Base-by-base conservation (phyloP, 768 basidiomycete species). In the Leucocoprinus leucothites region DNA sequence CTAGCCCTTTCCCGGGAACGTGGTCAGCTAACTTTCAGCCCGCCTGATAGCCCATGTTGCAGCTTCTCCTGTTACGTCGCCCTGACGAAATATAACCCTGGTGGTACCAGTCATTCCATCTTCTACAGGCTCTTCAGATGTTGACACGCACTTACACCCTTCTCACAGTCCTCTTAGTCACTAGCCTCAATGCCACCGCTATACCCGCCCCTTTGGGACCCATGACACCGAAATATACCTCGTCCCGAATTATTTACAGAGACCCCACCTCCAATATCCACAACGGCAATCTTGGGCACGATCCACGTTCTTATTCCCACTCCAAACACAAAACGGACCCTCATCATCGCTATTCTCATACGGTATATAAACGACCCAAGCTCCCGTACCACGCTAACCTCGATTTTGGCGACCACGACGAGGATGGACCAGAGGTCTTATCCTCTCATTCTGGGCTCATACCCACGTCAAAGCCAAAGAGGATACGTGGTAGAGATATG, bases 141-240 rank as follows among this genome's bases (percentile, higher is more conserved):
- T 41, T 41, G 9, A 9, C 22, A 16, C 31, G 24, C 25, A 6
- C 9, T n/a, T 31, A 19, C n/a, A 28, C 16, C 21, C 40, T 8
- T 51, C 49, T 51, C 19, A 19, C 18, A 38, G 35, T 42, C 21
- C 36, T 21, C 18, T 38, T 25, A 9, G 49, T 21, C n/a, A 11
- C 36, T 26, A 22, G 35, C 24, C 35, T 42, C 19, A 36, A 7
- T 19, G 36, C 21, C 11, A 22, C 22, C 16, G 49, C 49, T 28
- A 36, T 51, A 51, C 49, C 49, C 25, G 22, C 46, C 61, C 13
- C 63, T 63, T 44, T 63, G 61, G 19, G 49, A 26, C 22, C 11
- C 1, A 26, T 9, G 13, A 51, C 18, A 5, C 31, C 36, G 18
- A 11, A 19, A 40, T 57, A 41, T 66, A 63, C 46, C 56, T 61